Base-by-base conservation (phyloP, 169 alveolate genomes). In the Condylostoma magnum region DNA sequence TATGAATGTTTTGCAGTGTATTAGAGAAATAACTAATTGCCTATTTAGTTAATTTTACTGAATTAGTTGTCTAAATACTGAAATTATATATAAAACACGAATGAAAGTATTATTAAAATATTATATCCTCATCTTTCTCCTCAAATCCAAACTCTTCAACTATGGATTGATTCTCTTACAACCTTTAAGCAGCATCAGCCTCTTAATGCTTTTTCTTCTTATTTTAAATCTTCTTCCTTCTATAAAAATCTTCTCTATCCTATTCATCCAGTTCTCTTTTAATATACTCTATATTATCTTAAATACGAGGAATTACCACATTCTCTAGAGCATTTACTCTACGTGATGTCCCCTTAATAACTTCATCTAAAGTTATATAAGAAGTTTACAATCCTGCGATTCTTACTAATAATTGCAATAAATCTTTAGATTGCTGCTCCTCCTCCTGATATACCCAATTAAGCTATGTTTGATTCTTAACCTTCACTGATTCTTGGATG, bases 251-350 rank as follows among this genome's bases (percentile, higher is more conserved):
- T 85, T 97, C 99, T 78, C 98, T 92, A 58, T 93, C 96, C 78
- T 88, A 90, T 82, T 97, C 99, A 60, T 96, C 99, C 22, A 96
- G 79, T 79, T 97, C 99, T 73, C 94, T 90, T 51, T 85, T 93
- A 52, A 97, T 97, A 83, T 95, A 95, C 60, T 83, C 90, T 69
- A 96, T 90, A 25, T 93, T 88, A 57, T 84, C 92, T 55, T 89
- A 95, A 38, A 96, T 84, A 55, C 95, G 79, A 22, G 99, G 99
- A 67, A 97, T 89, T 36, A 96, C 98, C 54, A 96, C 95, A 72
- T 95, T 95, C 79, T 97, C 98, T 33, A 97, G 87, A 47, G 99
- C 99, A 85, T 97, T 96, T 22, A 95, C 98, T 80, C 99, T 94
- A 80, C 99, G 78, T 85, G 95, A 95, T 30, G 99, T 96, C 87